phyloP scores from a whole-genome alignment of 2,329 filamentous ascomycete genomes.

The Talaromyces pinophilus region DNA sequence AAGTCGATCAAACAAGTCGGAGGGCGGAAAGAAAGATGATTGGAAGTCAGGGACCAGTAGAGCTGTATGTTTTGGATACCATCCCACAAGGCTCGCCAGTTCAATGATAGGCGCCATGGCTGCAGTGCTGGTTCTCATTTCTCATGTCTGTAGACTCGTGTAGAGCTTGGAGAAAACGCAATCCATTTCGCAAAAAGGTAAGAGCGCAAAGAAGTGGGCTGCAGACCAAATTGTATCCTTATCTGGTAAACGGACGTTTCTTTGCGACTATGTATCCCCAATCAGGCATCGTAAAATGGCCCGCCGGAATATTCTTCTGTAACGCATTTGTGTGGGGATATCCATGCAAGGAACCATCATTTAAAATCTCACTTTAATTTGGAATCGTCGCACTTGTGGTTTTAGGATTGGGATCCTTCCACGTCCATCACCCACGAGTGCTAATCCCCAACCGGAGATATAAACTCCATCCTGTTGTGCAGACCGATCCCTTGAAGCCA shows the following conservation, averaged over 20 bases:
- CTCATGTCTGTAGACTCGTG: not conserved
- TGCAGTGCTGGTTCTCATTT: not conserved
- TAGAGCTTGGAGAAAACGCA: not conserved
- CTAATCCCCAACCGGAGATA: not conserved
- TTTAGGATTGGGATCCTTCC: not conserved
- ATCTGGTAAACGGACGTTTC: not conserved
- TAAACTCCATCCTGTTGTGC: not conserved
- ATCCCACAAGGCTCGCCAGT: constrained; percentile 16
- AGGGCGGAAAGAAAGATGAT: constrained; percentile 19
- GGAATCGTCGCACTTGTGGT: not conserved
- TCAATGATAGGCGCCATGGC: not conserved
- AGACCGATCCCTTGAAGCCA: not conserved
- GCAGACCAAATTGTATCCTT: not conserved
- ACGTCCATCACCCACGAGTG: not conserved
- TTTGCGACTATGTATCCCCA: not conserved
- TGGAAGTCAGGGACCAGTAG: constrained; percentile 11
- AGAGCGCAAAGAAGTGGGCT: not conserved
- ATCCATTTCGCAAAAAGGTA: not conserved
- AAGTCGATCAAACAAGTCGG: constrained; percentile 23
- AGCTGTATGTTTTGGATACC: constrained; percentile 6
- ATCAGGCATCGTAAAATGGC: not conserved
- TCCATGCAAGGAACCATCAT: constrained; percentile 9
- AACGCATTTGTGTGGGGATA: not conserved
- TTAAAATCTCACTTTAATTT: not conserved
- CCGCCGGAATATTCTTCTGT: not conserved